Evolutionary conservation across 768 basidiomycete genomes (phyloP).

Genomic region (Podaxis sp.): DNA sequence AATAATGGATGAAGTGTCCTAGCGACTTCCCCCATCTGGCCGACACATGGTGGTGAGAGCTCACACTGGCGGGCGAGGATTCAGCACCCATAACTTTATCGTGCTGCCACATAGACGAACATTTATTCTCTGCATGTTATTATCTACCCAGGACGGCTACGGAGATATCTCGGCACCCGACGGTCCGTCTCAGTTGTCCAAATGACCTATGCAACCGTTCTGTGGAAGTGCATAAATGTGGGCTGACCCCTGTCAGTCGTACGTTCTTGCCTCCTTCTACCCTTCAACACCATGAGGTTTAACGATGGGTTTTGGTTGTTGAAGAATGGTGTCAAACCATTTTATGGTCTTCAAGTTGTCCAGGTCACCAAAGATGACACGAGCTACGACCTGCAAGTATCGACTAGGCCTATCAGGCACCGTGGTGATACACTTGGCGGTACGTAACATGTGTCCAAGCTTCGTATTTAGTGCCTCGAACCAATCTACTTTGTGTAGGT

Average conservation of each 20-base stretch:
- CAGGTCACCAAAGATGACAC: slow-evolving; percentile 41
- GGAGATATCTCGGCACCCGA: slow-evolving; percentile 7
- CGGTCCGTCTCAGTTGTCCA: slow-evolving; percentile 9
- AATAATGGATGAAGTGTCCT: background rate
- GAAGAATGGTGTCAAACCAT: slow-evolving; percentile 58
- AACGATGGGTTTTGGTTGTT: slow-evolving; percentile 75
- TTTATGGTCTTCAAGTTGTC: slow-evolving; percentile 61
- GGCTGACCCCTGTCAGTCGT: background rate
- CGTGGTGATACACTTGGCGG: slow-evolving; percentile 64
- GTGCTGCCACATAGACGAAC: background rate
- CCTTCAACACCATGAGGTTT: slow-evolving; percentile 50
- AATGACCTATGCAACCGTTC: slow-evolving; percentile 3
- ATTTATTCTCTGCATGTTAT: no score
- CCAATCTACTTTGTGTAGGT: slow-evolving; percentile 28
- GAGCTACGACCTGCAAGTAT: slow-evolving; percentile 56
- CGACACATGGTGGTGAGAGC: no score
- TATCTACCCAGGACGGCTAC: background rate
- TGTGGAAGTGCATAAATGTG: slow-evolving; percentile 7
- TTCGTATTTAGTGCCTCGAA: background rate
- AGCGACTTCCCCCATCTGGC: background rate
- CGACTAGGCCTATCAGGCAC: slow-evolving; percentile 59
- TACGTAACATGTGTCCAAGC: slow-evolving; percentile 19
- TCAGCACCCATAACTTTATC: background rate
- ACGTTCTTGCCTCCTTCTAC: background rate
- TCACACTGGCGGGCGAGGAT: no score